Evolutionary conservation across 75 land plant species (phyloP), one percentile per base, ranked within the genome.

Genomic region (Sequoia sempervirens): DNA sequence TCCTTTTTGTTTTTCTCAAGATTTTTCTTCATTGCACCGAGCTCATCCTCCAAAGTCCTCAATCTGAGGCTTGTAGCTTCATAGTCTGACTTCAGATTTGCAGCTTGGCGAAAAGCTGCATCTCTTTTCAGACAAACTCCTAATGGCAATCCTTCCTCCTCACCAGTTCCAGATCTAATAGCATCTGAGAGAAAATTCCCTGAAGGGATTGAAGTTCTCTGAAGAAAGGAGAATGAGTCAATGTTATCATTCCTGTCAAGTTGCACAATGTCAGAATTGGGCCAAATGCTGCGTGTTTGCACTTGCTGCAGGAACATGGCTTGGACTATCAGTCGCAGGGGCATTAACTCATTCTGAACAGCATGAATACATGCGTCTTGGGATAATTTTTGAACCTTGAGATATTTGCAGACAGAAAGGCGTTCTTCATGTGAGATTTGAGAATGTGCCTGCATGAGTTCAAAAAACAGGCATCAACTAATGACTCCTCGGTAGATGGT

Each of bases 331-430:
- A 93, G 82, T 10, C 97, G 90, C 37, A 96, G 89, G 20, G 98
- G 98, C 98, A 96, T 96, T 70, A 86, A 84, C 82, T 93, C 93
- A 75, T 93, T 95, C 83, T 95, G 97, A 53, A 96, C 98, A 8
- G 97, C 98, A 53, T 96, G 91, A 15, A 95, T 88, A 82, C 97
- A 95, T 11, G 84, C 84, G n/a, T 93, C 91, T 66, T 92, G 94
- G 18, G 98, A 95, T 61, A 96, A 92, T 81, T 92, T 93, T 58
- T 95, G 95, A 88, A 97, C 92, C 87, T 88, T 88, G 47, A 96
- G 88, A 78, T 86, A 74, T 34, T 88, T 90, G 92, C 97, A 96
- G 12, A 95, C 89, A 10, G 53, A 37, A 8, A 89, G 86, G 36
- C 90, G 91, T 68, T 95, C 97, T 81, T 95, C 95, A 41, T 88